A percentile compares a stretch with the other conserved stretches of the same genome.
Conservation (phyloP, 192 early-diverging fungal species). For the Entophlyctis helioformis region DNA sequence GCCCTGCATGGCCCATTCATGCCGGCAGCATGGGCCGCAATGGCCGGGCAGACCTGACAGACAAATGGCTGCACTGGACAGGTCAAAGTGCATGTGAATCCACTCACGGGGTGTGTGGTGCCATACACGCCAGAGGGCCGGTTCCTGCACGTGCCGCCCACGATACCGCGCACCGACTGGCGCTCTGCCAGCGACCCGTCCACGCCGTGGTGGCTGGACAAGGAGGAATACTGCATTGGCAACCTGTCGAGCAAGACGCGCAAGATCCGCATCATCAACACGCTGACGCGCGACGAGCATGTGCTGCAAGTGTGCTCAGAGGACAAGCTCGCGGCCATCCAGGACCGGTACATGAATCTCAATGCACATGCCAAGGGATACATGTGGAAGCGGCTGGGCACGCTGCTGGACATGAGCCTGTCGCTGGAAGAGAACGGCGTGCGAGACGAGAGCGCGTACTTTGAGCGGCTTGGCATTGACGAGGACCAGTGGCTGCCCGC, state of each 20-base stretch:
- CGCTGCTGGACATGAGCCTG: conserved; percentile 36
- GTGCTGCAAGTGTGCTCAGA: conserved; percentile 40
- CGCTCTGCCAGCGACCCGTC: neutral
- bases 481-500: conserved; percentile 40
- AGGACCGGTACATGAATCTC: conserved; percentile 33
- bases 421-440: conserved; percentile 47
- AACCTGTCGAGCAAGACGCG: conserved; percentile 31
- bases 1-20: too few species aligned
- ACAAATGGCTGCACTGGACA: conserved; percentile 2
- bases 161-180: conserved; percentile 32
- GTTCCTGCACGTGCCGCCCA: conserved; percentile 35
- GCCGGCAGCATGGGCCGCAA: too few species aligned
- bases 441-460: conserved; percentile 25
- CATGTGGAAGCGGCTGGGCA: conserved; percentile 50
- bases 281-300: conserved; percentile 42
- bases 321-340: conserved; percentile 38
- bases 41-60: neutral
- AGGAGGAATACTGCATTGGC: conserved; percentile 34
- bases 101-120: conserved; percentile 21
- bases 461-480: conserved; percentile 36
- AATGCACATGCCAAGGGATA: conserved; percentile 50
- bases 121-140: conserved; percentile 40
- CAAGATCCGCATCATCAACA: conserved; percentile 39
- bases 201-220: conserved; percentile 43
- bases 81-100: conserved; percentile 35